phyloP scores from a whole-genome alignment of 345 rosid genomes.

The Salix brachista region DNA sequence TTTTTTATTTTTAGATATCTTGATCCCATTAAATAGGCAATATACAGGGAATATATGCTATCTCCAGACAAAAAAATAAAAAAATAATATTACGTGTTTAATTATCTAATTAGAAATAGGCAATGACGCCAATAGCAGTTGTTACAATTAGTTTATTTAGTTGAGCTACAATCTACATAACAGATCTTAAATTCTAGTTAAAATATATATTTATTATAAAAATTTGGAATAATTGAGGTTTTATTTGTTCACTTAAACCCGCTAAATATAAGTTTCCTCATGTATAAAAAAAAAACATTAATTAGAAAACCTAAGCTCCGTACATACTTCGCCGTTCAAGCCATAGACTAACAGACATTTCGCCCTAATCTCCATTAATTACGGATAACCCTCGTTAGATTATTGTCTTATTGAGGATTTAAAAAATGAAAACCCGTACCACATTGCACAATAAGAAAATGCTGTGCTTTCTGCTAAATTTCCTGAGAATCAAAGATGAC shows the following conservation, averaged over 20 bases:
- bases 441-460: not conserved
- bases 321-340: not conserved
- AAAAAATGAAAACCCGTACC: not conserved
- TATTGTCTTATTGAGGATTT: not conserved
- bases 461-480: not conserved
- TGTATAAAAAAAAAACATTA: not conserved
- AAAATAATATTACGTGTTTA: too few relatives aligned
- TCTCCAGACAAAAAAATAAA: too few relatives aligned
- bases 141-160: too few relatives aligned
- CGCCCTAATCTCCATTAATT: not conserved
- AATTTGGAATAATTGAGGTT: too few relatives aligned
- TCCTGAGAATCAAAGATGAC: not conserved
- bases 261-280: too few relatives aligned
- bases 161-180: too few relatives aligned
- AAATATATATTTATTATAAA: too few relatives aligned
- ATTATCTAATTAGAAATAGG: too few relatives aligned
- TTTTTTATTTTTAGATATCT: too few relatives aligned
- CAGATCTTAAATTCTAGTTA: rapidly evolving
- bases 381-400: not conserved
- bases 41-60: too few relatives aligned
- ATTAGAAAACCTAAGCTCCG: not conserved
- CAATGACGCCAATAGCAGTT: too few relatives aligned
- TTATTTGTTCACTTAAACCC: rapidly evolving
- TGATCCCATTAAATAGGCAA: too few relatives aligned
- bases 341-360: not conserved